phyloP scores from a whole-genome alignment of 1,284 basidiomycete species.

The Gymnopus androsaceus region DNA sequence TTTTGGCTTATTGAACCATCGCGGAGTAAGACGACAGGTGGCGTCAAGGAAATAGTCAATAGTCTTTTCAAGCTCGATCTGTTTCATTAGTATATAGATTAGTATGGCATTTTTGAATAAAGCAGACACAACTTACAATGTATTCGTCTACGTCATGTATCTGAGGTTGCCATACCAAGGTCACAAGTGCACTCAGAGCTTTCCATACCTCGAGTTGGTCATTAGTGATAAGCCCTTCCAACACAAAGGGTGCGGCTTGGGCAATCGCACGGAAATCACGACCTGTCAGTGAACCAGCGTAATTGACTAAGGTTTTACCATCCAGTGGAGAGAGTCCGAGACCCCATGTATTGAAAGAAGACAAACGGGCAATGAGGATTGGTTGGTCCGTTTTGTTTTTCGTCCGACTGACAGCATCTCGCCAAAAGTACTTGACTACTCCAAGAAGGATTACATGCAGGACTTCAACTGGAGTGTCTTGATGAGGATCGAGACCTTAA shows the following conservation, averaged over 20 bases:
- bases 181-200: slow-evolving; percentile 31
- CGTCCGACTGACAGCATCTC: slow-evolving; percentile 29
- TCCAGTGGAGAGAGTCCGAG: slow-evolving; percentile 29
- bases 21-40: slow-evolving; percentile 27
- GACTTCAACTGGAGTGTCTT: slow-evolving; percentile 38
- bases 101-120: neutral
- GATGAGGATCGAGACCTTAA: slow-evolving; percentile 33
- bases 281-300: slow-evolving; percentile 36
- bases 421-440: slow-evolving; percentile 41
- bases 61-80: slow-evolving; percentile 22
- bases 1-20: slow-evolving; percentile 44
- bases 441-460: slow-evolving; percentile 38
- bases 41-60: slow-evolving; percentile 33
- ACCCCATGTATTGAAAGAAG: slow-evolving; percentile 29
- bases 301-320: slow-evolving; percentile 36
- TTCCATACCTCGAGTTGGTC: slow-evolving; percentile 30
- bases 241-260: slow-evolving; percentile 39
- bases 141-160: slow-evolving; percentile 35
- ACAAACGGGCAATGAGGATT: slow-evolving; percentile 24
- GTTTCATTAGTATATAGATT: neutral
- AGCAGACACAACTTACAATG: slow-evolving; percentile 24
- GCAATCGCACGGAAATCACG: slow-evolving; percentile 36
- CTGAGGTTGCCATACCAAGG: slow-evolving; percentile 37
- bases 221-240: slow-evolving; percentile 31
- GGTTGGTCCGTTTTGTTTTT: slow-evolving; percentile 23